These are phyloP conservation scores for Aaosphaeria pasadenensis DNA, from an alignment of 2,329 filamentous ascomycete genomes.

Conservation along the genomic window DNA sequence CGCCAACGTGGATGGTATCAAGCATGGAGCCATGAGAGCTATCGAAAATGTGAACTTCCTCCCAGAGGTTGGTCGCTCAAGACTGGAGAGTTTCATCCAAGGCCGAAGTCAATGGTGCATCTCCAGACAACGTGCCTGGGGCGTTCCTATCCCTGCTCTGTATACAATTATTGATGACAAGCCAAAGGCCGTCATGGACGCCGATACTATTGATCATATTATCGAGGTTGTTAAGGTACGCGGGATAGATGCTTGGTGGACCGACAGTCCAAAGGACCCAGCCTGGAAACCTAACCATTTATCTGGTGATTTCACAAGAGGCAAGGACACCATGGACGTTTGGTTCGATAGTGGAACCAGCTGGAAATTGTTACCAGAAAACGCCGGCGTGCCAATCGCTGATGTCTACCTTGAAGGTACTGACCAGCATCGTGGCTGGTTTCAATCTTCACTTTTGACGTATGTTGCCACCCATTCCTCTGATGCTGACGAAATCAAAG, in stretches of 20 bases:
- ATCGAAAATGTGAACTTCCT: conserved; percentile 74
- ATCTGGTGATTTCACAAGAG: conserved; percentile 63
- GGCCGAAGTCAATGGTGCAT: conserved; percentile 97
- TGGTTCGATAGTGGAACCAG: conserved; percentile 99
- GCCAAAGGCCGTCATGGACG: conserved; percentile 69
- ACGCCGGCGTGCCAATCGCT: conserved; percentile 49
- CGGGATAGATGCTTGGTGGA: conserved; percentile 94
- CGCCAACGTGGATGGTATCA: conserved; percentile 83
- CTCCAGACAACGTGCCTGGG: conserved; percentile 92
- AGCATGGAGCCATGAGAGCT: conserved; percentile 66
- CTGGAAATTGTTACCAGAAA: conserved; percentile 59
- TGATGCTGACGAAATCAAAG: conserved; percentile 28
- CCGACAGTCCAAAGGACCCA: conserved; percentile 70
- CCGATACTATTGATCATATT: conserved; percentile 78
- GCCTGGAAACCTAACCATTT: conserved; percentile 73
- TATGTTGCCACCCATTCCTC: conserved; percentile 63
- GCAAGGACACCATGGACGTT: conserved; percentile 96
- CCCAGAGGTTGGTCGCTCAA: conserved; percentile 67
- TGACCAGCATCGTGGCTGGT: conserved; percentile 97
- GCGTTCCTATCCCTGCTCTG: conserved; percentile 89
- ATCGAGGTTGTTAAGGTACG: conserved; percentile 72
- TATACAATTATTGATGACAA: conserved; percentile 66
- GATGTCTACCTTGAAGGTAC: conserved; percentile 93
- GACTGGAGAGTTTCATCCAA: conserved; percentile 81
- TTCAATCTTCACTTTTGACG: conserved; percentile 92